Conservation (phyloP, 2,329 filamentous ascomycete species). For the Lachnellula subtilissima region DNA sequence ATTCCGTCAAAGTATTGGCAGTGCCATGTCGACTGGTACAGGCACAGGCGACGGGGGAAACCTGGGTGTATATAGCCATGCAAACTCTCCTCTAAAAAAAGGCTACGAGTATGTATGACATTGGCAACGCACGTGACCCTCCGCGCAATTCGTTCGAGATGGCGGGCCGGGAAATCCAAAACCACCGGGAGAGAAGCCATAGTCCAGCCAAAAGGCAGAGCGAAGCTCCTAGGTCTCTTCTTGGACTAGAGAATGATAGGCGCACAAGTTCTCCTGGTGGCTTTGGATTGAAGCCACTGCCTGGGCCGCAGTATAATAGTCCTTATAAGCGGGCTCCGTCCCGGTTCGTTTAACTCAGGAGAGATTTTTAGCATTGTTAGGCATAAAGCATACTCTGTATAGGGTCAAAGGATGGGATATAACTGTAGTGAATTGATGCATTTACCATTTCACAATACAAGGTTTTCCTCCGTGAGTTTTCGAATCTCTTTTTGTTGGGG, state of each 20-base stretch:
- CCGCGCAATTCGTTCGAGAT: slow-evolving; percentile 59
- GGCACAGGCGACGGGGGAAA: slow-evolving; percentile 62
- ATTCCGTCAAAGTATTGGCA: slow-evolving; percentile 40
- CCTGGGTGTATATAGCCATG: slow-evolving; percentile 74
- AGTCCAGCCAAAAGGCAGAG: slow-evolving; percentile 27
- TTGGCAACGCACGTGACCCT: slow-evolving; percentile 40
- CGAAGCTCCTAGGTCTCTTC: slow-evolving; percentile 14
- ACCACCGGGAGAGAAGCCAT: slow-evolving; percentile 26
- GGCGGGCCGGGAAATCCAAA: slow-evolving; percentile 37
- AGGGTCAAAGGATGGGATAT: neutral
- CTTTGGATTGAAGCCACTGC: slow-evolving; percentile 11
- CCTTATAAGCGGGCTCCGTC: slow-evolving; percentile 25
- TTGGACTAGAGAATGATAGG: slow-evolving; percentile 16
- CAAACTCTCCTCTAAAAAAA: slow-evolving; percentile 83
- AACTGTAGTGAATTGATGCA: slow-evolving; percentile 5
- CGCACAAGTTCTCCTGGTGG: slow-evolving; percentile 18
- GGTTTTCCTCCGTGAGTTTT: neutral
- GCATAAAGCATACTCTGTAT: slow-evolving; percentile 5
- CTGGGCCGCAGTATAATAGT: slow-evolving; percentile 17
- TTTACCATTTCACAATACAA: neutral
- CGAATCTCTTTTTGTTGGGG: too few relatives aligned
- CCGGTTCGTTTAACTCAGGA: slow-evolving; percentile 14
- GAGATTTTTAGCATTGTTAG: neutral
- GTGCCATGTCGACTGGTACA: slow-evolving; percentile 24
- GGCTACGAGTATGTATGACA: slow-evolving; percentile 57